A percentile compares a stretch with the other conserved stretches of the same genome.
These are phyloP conservation scores for Ogataea glucozyma DNA, from an alignment of 805 yeast genomes.

Conservation along the genomic window DNA sequence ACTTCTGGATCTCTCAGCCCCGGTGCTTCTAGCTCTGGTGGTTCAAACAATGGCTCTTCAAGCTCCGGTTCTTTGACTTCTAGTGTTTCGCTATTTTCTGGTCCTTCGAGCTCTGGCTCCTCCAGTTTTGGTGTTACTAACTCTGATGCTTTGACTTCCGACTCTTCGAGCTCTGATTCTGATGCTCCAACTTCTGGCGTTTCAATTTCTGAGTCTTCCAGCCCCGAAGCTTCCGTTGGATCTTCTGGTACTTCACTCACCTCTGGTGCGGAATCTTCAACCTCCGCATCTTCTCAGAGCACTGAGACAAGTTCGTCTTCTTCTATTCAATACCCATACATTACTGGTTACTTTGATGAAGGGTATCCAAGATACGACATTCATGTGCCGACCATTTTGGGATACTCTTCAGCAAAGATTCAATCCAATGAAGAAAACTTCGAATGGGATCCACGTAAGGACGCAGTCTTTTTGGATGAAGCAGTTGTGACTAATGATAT, in stretches of 20 bases:
- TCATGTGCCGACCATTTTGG: slow-evolving; percentile 20
- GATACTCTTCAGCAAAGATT: slow-evolving; percentile 13
- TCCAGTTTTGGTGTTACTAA: neutral
- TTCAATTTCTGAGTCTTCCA: neutral
- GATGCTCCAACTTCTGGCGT: neutral
- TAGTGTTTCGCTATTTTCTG: too few relatives aligned
- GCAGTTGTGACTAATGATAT: slow-evolving; percentile 7
- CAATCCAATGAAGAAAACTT: slow-evolving; percentile 21
- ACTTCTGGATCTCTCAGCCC: neutral
- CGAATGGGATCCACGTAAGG: slow-evolving; percentile 16
- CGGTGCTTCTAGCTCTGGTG: neutral
- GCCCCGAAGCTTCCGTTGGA: neutral
- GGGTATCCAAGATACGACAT: slow-evolving; percentile 23
- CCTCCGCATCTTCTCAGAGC: neutral
- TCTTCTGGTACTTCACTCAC: neutral
- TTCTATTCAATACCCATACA: slow-evolving; percentile 18
- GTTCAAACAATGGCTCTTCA: neutral
- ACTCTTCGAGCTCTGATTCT: neutral
- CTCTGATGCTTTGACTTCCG: neutral
- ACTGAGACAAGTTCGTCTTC: neutral
- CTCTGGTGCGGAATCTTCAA: too few relatives aligned
- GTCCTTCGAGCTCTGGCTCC: too few relatives aligned
- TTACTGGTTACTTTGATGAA: slow-evolving; percentile 16
- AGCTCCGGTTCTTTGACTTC: too few relatives aligned
- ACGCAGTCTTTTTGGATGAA: slow-evolving; percentile 11